Percentiles rank a stretch among this genome's conserved stretches.
Conservation (phyloP, 371 early-diverging fungal genomes). For the Haplosporangium sp. region DNA sequence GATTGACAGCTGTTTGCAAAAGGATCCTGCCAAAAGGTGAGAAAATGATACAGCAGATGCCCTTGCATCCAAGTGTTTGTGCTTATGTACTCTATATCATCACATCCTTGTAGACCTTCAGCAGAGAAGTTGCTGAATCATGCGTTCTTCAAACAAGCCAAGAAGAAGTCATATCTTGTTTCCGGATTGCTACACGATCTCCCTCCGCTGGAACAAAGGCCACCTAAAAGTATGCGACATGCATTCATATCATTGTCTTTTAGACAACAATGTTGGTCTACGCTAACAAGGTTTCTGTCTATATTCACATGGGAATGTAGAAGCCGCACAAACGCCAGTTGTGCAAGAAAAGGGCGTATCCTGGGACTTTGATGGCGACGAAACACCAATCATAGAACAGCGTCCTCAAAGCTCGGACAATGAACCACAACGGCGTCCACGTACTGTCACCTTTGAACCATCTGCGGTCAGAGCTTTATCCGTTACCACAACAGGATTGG, state of each 20-base stretch:
- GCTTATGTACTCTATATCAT: constrained; percentile 80
- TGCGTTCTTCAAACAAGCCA: constrained; percentile 85
- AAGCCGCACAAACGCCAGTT: constrained; percentile 40
- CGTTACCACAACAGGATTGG: constrained; percentile 18
- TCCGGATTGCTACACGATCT: constrained; percentile 68
- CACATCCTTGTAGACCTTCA: constrained; percentile 76
- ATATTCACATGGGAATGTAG: constrained; percentile 12
- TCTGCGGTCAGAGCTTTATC: constrained; percentile 13
- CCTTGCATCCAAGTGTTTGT: constrained; percentile 61
- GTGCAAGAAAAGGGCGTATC: constrained; percentile 58
- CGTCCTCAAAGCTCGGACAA: background rate
- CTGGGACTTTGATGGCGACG: constrained; percentile 61
- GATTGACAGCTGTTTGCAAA: constrained; percentile 85
- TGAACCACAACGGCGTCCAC: constrained; percentile 23
- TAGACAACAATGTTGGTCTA: too few relatives aligned
- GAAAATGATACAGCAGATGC: constrained; percentile 63
- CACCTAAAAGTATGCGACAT: constrained; percentile 58
- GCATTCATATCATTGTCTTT: too few relatives aligned
- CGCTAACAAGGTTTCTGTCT: too few relatives aligned
- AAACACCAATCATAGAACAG: background rate
- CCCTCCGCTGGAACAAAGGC: constrained; percentile 74
- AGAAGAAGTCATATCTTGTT: constrained; percentile 76
- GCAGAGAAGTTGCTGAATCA: constrained; percentile 84
- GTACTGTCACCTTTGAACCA: constrained; percentile 36
- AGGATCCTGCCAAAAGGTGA: constrained; percentile 84